Base-by-base conservation (phyloP, 1,284 basidiomycete species). In the Ceratorhiza oryzae-sativae region DNA sequence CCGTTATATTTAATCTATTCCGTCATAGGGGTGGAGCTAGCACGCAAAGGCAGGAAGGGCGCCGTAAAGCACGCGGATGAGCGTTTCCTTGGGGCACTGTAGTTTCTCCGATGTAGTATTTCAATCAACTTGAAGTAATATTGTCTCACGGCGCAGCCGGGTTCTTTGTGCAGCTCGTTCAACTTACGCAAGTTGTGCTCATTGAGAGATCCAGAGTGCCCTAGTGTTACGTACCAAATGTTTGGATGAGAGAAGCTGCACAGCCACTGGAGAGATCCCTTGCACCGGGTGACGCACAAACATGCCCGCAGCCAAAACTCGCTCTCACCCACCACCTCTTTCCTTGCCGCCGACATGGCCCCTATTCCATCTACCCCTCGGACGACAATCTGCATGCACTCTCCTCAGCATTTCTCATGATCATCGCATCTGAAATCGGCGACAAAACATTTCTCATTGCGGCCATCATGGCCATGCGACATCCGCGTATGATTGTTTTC, bases 391-490 rank as follows among this genome's bases (percentile, higher is more conserved):
- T 75, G 8, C 71, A 73, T 49, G 91, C 88, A 13, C 86, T 95
- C 75, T 73, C 86, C 8, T 90, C 93, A 77, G 87, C 93, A 2
- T 94, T 95, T 82, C 79, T 86, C 72, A 94, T 95, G 90, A 97
- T 96, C 76, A 90, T 95, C 53, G 85, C 92, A 78, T 94, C 92
- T 0, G 94, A 96, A 83, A 91, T 95, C 46, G 96, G 97, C 56
- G 97, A 99, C 88, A 98, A 98, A 82, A 99, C 97, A 0, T 99
- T 99, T 80, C 89, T 99, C 73, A 98, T 98, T 58, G 86, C 97
- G 25, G 97, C 97, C 72, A 96, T 99, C 77, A 90, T 99, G 76
- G 94, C 97, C 9, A 97, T 97, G 89, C 90, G 95, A 1, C 95
- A 98, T 79, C 88, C 94, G 0, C 89, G 95, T 13, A 78, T 90